phyloP scores from a whole-genome alignment of 805 yeast species.

The Brettanomyces nanus region DNA sequence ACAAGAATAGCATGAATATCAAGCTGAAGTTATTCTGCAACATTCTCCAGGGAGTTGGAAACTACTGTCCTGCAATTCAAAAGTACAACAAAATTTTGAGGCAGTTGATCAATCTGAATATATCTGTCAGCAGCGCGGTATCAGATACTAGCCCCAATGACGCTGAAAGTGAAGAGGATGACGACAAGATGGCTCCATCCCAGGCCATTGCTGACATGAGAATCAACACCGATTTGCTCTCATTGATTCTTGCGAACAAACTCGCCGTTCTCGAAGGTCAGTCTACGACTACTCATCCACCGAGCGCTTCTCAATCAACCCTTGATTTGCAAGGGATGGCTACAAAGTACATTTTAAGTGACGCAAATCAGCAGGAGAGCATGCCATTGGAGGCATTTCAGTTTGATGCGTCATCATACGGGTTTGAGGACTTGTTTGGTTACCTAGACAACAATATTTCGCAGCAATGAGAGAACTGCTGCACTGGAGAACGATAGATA shows the following conservation, averaged over 20 bases:
- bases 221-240: constrained; percentile 23
- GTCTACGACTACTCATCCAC: too few relatives aligned
- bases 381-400: constrained; percentile 11
- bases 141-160: too few relatives aligned
- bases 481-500: too few relatives aligned
- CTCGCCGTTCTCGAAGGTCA: constrained; percentile 12
- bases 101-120: constrained; percentile 18
- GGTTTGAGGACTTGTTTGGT: constrained; percentile 24
- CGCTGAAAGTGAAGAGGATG: constrained; percentile 20
- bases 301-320: not conserved
- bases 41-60: constrained; percentile 15
- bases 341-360: not conserved
- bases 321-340: not conserved
- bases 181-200: constrained; percentile 27
- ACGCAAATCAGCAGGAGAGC: constrained; percentile 5
- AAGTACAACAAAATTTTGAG: constrained; percentile 22
- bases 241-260: constrained; percentile 22
- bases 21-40: constrained; percentile 7
- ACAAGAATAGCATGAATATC: constrained; percentile 3
- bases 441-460: constrained; percentile 16
- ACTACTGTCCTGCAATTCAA: constrained; percentile 22
- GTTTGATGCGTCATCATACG: constrained; percentile 14
- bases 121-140: constrained; percentile 8
- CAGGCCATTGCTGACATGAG: constrained; percentile 29
- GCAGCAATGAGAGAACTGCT: too few relatives aligned